Evolutionary conservation across 805 yeast species (phyloP).

Genomic region (Ogataea paradorogensis): DNA sequence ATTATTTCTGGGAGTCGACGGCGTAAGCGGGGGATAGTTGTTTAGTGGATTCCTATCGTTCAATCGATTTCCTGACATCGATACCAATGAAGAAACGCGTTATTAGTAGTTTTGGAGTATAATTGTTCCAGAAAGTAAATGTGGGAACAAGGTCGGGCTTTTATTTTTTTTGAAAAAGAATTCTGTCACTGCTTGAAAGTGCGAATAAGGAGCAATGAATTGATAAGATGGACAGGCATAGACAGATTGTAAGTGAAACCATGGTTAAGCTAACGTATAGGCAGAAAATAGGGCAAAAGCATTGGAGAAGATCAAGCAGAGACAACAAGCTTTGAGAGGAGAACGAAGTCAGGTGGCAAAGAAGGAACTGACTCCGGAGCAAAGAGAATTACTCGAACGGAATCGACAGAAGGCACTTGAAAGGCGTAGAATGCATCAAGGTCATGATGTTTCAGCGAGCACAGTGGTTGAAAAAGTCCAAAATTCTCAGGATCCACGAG

Average conservation of each 20-base stretch:
- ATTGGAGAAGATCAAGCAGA: constrained; percentile 51
- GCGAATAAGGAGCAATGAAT: constrained; percentile 7
- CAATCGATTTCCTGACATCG: constrained; percentile 8
- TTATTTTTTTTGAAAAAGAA: constrained; percentile 8
- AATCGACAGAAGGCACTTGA: constrained; percentile 55
- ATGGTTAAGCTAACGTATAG: constrained; percentile 25
- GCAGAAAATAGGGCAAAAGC: constrained; percentile 65
- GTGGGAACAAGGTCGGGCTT: constrained; percentile 1
- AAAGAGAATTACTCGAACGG: constrained; percentile 44
- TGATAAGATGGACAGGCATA: constrained; percentile 21
- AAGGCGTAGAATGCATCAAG: constrained; percentile 19
- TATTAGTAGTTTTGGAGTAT: background rate
- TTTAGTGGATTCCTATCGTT: constrained; percentile 11
- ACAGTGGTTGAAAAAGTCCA: too few species aligned
- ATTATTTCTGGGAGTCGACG: constrained; percentile 22
- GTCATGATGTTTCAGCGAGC: constrained; percentile 8
- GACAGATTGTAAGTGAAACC: constrained; percentile 27
- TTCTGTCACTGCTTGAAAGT: constrained; percentile 12
- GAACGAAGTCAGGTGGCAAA: background rate
- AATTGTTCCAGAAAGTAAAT: background rate
- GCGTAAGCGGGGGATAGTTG: constrained; percentile 16
- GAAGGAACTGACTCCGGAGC: constrained; percentile 42
- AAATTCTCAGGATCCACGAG: constrained; percentile 27
- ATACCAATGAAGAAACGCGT: background rate
- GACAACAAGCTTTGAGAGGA: constrained; percentile 29